Evolutionary conservation across 2,329 filamentous ascomycete genomes (phyloP), one percentile per base, ranked within the genome.

Genomic region (Ceratocystiopsis sp.): DNA sequence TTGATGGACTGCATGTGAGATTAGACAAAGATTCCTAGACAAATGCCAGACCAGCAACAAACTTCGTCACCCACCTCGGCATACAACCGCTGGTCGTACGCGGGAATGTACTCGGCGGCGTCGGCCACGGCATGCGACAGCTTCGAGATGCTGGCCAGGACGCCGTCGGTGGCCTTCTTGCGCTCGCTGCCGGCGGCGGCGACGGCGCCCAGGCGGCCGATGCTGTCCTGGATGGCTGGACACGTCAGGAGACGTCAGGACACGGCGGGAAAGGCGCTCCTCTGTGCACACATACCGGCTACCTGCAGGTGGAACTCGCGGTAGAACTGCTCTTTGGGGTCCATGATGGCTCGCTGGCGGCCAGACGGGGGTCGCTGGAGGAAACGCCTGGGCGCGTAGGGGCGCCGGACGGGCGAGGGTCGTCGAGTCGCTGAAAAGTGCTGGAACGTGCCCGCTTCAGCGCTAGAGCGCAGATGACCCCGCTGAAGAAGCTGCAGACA

Each of bases 21-120:
- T 10, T 29, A 38, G 15, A 7, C 4, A 3, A n/a, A 17, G 16
- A 17, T n/a, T n/a, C 5, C 21, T 34, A 10, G 1, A 18, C 40
- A 25, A 32, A 16, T n/a, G n/a, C n/a, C n/a, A n/a, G n/a, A n/a
- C n/a, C n/a, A n/a, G n/a, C 17, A 17, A 38, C 39, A 18, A 21
- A 11, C 34, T n/a, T 14, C 25, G 7, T 37, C 29, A 42, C 54
- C 43, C 61, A 86, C 84, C 63, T 87, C 78, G 37, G 79, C 74
- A 56, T 94, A 96, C 19, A 81, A 80, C 52, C 84, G 76, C 58
- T 91, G 84, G 54, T 96, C 91, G 57, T 95, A 93, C 9, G 85
- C 77, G 3, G 91, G 86, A 15, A 94, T 75, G 51, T 80, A 85
- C 44, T 79, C 78, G 2, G 81, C 75, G 1, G 84, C 82, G 61